These are phyloP conservation scores for Linum lewisii DNA, from an alignment of 345 rosid species.

Conservation along the genomic window DNA sequence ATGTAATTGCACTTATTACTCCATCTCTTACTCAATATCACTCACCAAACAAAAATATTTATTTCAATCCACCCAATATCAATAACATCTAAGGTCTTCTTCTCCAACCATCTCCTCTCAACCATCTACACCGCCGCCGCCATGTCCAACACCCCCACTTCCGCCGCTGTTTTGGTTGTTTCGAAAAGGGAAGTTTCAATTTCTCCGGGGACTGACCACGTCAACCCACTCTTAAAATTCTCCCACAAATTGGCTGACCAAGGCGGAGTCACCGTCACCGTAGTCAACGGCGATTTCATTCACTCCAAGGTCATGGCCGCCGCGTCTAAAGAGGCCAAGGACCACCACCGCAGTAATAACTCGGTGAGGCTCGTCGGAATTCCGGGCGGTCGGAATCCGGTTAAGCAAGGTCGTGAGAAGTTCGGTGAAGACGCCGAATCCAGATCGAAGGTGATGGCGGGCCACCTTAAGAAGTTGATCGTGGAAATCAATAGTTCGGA, in stretches of 20 bases:
- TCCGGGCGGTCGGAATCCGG: conserved; percentile 15
- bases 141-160: no score
- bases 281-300: conserved; percentile 18
- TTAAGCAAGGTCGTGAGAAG: conserved; percentile 5
- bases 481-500: conserved; percentile 10
- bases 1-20: no score
- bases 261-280: conserved; percentile 29
- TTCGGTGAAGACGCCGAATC: conserved; percentile 1
- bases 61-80: no score
- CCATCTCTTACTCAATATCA: no score
- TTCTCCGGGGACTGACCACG: no score
- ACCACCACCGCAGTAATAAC: not conserved
- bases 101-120: no score
- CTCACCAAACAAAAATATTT: no score
- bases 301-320: conserved; percentile 20
- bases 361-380: conserved; percentile 17
- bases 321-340: not conserved
- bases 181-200: no score
- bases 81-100: no score
- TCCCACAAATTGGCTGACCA: conserved; percentile 20
- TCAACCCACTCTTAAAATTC: conserved; percentile 27
- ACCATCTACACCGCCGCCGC: no score
- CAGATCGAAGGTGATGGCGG: conserved; percentile 11
- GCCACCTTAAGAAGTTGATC: conserved; percentile 18
- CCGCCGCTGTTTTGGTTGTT: no score